Conservation (phyloP, 1,284 basidiomycete genomes). For the Moesziomyces aphidis region DNA sequence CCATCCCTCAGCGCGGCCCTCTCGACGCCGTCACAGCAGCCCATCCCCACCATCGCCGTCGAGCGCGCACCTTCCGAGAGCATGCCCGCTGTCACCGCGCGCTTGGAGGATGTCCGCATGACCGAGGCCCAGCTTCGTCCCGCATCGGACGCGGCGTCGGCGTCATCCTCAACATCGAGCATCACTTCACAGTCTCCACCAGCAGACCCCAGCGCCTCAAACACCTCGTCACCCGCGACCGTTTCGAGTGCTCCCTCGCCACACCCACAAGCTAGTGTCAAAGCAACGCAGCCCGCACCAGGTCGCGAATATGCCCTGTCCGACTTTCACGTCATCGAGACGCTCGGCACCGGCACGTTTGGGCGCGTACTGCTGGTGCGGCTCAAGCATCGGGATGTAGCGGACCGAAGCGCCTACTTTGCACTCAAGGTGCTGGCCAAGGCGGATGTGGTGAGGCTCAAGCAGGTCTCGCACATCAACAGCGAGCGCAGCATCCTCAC, state of each 20-base stretch:
- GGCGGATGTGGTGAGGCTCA: constrained; percentile 71
- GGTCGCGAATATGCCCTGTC: constrained; percentile 19
- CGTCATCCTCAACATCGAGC: not conserved
- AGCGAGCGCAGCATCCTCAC: constrained; percentile 71
- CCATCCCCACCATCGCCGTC: constrained; percentile 16
- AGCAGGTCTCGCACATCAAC: constrained; percentile 74
- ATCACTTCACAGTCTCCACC: not conserved
- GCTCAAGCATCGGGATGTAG: constrained; percentile 12
- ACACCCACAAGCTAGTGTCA: not conserved
- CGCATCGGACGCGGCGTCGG: not conserved
- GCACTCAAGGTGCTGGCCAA: constrained; percentile 73
- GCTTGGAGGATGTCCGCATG: constrained; percentile 14
- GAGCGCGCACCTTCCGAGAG: not conserved
- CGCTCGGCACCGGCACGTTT: constrained; percentile 61
- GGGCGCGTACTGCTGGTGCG: constrained; percentile 60
- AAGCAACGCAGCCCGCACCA: not conserved
- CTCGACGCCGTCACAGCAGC: not conserved
- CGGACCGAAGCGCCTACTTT: constrained; percentile 65
- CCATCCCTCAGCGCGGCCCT: too few relatives aligned
- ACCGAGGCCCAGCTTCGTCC: constrained; percentile 3
- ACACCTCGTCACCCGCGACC: too few relatives aligned
- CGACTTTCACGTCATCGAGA: constrained; percentile 54
- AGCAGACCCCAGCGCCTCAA: too few relatives aligned
- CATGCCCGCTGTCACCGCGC: not conserved
- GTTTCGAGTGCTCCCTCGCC: not conserved